Evolutionary conservation across 1,139 yeast genomes (phyloP).

Genomic region (Wickerhamomyces sp.): DNA sequence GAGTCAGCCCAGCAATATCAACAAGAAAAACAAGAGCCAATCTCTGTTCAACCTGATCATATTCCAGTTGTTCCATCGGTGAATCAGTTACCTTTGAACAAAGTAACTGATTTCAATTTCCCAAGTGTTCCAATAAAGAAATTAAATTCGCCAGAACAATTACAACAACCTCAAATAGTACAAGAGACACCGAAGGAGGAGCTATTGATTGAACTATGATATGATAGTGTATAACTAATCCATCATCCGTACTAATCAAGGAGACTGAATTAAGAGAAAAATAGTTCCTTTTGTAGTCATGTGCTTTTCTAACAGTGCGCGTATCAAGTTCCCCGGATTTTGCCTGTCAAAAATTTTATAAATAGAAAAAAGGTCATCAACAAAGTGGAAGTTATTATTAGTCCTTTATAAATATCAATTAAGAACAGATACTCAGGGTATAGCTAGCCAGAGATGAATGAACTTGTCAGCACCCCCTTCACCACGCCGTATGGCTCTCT

Average conservation of each 20-base stretch:
- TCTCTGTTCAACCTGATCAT: constrained; percentile 3
- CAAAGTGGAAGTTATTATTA: too few species aligned
- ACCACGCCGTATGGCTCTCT: constrained; percentile 8
- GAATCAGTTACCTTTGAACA: constrained; percentile 6
- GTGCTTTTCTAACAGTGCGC: too few species aligned
- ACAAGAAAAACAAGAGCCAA: constrained; percentile 3
- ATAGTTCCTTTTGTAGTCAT: too few species aligned
- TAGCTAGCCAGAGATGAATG: constrained; percentile 2
- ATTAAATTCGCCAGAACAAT: constrained; percentile 15
- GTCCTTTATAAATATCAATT: too few species aligned
- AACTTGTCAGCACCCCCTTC: constrained; percentile 10
- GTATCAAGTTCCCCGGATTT: too few species aligned
- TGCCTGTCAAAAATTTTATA: too few species aligned
- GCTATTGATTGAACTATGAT: constrained; percentile 28
- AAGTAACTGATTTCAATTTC: constrained; percentile 32
- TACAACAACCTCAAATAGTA: constrained; percentile 9
- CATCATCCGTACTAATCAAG: too few species aligned
- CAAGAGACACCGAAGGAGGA: constrained; percentile 24
- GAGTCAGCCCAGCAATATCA: constrained; percentile 2
- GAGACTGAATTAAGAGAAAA: too few species aligned
- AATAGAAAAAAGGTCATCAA: too few species aligned
- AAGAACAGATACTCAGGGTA: too few species aligned
- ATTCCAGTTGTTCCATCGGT: constrained; percentile 2
- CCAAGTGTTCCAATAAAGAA: constrained; percentile 35
- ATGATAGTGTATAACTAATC: too few species aligned